Conservation (phyloP, 164 flowering plant species). For the Umbellularia californica region DNA sequence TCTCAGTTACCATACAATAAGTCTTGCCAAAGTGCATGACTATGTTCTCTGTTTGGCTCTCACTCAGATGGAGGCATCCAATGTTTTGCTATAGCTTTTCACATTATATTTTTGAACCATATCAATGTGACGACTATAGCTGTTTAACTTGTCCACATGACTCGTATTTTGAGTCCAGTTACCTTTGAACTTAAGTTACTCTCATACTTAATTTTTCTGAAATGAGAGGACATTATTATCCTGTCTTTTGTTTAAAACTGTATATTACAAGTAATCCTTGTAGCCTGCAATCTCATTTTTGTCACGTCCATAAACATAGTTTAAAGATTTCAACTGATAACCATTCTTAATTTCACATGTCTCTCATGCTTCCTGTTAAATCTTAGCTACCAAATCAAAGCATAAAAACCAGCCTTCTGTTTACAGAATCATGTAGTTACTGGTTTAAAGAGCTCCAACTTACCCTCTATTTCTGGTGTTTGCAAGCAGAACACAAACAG, state of each 20-base stretch:
- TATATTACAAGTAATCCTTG: neutral
- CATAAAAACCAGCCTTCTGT: neutral
- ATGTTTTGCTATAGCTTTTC: too few relatives aligned
- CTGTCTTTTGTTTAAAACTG: neutral
- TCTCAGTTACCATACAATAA: too few relatives aligned
- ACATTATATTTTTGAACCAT: too few relatives aligned
- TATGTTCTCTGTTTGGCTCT: too few relatives aligned
- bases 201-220: too few relatives aligned
- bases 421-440: neutral
- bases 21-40: too few relatives aligned
- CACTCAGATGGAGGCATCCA: too few relatives aligned
- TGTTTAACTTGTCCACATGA: too few relatives aligned
- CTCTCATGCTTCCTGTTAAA: neutral
- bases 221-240: too few relatives aligned
- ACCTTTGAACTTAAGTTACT: too few relatives aligned
- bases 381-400: neutral
- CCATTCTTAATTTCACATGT: neutral
- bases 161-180: too few relatives aligned
- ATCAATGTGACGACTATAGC: too few relatives aligned
- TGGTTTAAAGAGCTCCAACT: neutral
- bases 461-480: neutral
- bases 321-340: neutral
- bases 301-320: neutral
- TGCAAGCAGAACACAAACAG: constrained; percentile 40
- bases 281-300: neutral